Percentiles rank a stretch among this genome's conserved stretches.
phyloP scores from a whole-genome alignment of 2,329 filamentous ascomycete genomes.

The Paracoccidioides lutzii region DNA sequence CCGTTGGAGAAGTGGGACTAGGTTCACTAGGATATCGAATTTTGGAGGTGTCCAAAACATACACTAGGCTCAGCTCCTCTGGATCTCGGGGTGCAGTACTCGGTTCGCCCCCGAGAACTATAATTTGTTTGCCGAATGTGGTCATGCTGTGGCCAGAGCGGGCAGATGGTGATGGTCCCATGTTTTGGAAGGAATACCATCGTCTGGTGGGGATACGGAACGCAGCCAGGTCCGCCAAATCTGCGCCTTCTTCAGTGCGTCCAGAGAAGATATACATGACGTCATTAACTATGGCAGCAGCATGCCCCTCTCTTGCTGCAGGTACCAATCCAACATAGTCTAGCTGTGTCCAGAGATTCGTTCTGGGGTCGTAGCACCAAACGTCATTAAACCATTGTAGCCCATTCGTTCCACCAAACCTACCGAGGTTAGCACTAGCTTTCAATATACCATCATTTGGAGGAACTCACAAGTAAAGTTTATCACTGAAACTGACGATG shows the following conservation, averaged over 20 bases:
- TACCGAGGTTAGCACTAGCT: constrained; percentile 23
- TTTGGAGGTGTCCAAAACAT: constrained; percentile 87
- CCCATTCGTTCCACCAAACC: constrained; percentile 95
- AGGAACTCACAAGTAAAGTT: constrained; percentile 68
- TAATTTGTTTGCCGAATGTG: constrained; percentile 77
- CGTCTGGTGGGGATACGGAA: constrained; percentile 68
- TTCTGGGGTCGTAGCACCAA: constrained; percentile 80
- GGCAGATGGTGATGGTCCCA: constrained; percentile 89
- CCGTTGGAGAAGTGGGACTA: constrained; percentile 25
- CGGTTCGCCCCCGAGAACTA: constrained; percentile 87
- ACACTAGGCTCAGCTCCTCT: constrained; percentile 75
- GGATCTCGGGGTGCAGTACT: constrained; percentile 72
- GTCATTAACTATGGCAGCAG: constrained; percentile 83
- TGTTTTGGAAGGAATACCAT: constrained; percentile 99
- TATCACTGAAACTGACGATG: constrained; percentile 82
- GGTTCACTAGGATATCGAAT: constrained; percentile 86
- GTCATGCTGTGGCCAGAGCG: constrained; percentile 98
- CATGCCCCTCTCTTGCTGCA: constrained; percentile 82
- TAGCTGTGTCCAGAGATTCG: constrained; percentile 73
- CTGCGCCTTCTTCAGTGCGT: constrained; percentile 80
- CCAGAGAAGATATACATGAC: constrained; percentile 99
- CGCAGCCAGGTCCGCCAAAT: constrained; percentile 85
- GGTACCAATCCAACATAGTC: constrained; percentile 98
- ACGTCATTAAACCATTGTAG: constrained; percentile 98
- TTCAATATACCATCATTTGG: background rate